phyloP scores from a whole-genome alignment of 2,329 filamentous ascomycete species.

The Colletotrichum incanum region DNA sequence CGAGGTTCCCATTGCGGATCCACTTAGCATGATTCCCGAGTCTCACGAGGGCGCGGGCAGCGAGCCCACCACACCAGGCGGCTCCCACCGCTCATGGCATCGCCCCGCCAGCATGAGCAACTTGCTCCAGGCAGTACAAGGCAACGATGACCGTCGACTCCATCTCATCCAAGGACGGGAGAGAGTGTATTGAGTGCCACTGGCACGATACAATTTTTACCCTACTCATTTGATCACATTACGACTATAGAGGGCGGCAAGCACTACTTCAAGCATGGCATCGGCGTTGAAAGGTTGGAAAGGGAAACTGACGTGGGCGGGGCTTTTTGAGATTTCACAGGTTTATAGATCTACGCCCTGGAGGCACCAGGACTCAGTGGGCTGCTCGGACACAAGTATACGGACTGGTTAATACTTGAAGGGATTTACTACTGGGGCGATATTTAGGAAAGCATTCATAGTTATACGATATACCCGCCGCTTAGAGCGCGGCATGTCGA shows the following conservation, averaged over 20 bases:
- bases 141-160: constrained; percentile 49
- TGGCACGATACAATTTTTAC: neutral
- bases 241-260: constrained; percentile 15
- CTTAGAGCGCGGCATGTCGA: constrained; percentile 29
- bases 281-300: constrained; percentile 28
- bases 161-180: constrained; percentile 56
- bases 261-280: constrained; percentile 22
- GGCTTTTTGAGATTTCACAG: constrained; percentile 24
- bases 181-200: constrained; percentile 48
- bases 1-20: constrained; percentile 47
- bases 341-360: constrained; percentile 32
- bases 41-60: constrained; percentile 35
- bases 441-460: constrained; percentile 6
- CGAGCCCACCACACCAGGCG: constrained; percentile 35
- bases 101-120: constrained; percentile 42
- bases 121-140: constrained; percentile 35
- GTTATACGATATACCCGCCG: constrained; percentile 37
- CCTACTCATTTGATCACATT: constrained; percentile 25
- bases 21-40: constrained; percentile 51
- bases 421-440: constrained; percentile 20
- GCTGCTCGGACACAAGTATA: constrained; percentile 31
- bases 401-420: constrained; percentile 7
- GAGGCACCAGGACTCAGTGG: constrained; percentile 35
- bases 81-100: constrained; percentile 38
- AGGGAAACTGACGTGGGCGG: neutral